Conservation (phyloP, 345 rosid genomes). For the Salix caprea region DNA sequence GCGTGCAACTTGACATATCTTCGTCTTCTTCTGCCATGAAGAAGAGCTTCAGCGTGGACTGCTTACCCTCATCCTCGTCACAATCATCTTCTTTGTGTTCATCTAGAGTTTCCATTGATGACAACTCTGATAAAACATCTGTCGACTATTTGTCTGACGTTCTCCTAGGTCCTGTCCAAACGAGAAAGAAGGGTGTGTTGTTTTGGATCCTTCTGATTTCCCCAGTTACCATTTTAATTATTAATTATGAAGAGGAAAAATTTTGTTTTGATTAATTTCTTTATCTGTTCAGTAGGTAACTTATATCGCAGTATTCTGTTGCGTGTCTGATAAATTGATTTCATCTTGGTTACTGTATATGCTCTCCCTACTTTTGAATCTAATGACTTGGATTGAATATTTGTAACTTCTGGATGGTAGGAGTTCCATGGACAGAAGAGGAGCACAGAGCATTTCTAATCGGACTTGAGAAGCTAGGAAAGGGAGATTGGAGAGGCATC, state of each 20-base stretch:
- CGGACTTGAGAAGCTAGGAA: conserved; percentile 62
- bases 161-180: conserved; percentile 28
- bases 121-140: conserved; percentile 27
- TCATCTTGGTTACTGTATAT: too few species aligned
- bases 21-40: conserved; percentile 21
- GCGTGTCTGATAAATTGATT: too few species aligned
- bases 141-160: conserved; percentile 43
- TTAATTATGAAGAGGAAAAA: too few species aligned
- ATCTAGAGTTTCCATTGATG: conserved; percentile 30
- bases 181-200: conserved; percentile 48
- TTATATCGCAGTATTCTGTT: too few species aligned
- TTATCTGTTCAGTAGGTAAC: too few species aligned
- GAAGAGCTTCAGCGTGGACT: conserved; percentile 59
- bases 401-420: conserved; percentile 18
- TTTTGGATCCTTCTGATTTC: not conserved
- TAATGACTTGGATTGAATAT: not conserved
- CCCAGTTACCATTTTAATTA: not conserved
- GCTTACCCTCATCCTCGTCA: conserved; percentile 29
- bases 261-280: too few species aligned
- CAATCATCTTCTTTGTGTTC: conserved; percentile 33
- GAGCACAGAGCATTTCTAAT: conserved; percentile 50
- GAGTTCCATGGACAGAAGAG: conserved; percentile 71
- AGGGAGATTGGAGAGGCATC: conserved; percentile 77
- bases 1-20: conserved; percentile 43
- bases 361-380: too few species aligned